phyloP scores from a whole-genome alignment of 2,329 filamentous ascomycete species.

The Colletotrichum limetticola region DNA sequence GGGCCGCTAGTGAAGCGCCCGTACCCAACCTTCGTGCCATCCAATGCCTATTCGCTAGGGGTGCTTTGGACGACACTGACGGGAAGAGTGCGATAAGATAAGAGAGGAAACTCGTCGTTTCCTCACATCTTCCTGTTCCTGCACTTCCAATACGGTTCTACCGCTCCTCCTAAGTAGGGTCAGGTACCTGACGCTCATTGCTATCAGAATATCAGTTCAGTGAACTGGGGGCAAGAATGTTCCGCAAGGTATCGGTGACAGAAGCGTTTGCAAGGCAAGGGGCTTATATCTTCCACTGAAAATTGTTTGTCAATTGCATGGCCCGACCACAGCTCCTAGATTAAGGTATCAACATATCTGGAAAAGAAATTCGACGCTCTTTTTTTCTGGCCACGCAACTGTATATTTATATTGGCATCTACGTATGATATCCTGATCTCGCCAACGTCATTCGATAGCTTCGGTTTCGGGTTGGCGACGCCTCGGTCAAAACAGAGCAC shows the following conservation, averaged over 20 bases:
- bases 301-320: background rate
- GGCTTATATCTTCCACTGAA: background rate
- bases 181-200: too few relatives aligned
- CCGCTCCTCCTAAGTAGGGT: too few relatives aligned
- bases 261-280: background rate
- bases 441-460: background rate
- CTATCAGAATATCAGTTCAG: too few relatives aligned
- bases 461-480: background rate
- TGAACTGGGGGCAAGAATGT: background rate
- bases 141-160: background rate
- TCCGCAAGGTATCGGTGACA: background rate
- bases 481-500: too few relatives aligned
- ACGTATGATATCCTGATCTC: background rate
- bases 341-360: background rate
- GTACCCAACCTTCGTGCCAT: slow-evolving; percentile 9
- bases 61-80: background rate
- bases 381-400: background rate
- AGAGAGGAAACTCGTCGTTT: background rate
- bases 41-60: background rate
- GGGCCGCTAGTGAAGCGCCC: slow-evolving; percentile 15
- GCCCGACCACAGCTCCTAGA: too few relatives aligned
- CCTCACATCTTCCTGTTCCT: background rate
- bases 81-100: background rate
- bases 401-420: background rate
- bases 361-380: background rate